These are phyloP conservation scores for Raffaelea albimanens DNA, from an alignment of 2,329 filamentous ascomycete species.

Conservation along the genomic window DNA sequence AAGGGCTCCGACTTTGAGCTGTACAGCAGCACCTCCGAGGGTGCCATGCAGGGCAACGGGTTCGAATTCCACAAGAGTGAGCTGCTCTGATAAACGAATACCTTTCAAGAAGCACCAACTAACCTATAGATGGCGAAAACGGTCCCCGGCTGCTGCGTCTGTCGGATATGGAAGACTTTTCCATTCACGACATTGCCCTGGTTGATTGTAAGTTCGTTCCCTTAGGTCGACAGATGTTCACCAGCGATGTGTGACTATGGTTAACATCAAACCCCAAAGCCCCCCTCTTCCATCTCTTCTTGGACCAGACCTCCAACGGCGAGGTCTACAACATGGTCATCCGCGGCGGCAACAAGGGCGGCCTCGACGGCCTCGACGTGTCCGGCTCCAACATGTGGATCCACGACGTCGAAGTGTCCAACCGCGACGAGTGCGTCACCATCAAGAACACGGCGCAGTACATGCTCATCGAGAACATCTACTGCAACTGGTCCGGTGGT, in stretches of 20 bases:
- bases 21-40: conserved; percentile 30
- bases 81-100: not conserved
- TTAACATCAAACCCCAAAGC: not conserved
- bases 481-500: conserved; percentile 50
- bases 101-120: not conserved
- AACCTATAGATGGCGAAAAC: conserved; percentile 12
- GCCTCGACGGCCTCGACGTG: conserved; percentile 47
- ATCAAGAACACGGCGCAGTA: conserved; percentile 36
- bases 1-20: conserved; percentile 34
- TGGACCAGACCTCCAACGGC: conserved; percentile 30
- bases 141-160: conserved; percentile 36
- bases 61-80: conserved; percentile 31
- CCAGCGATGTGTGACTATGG: too few species aligned
- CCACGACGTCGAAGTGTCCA: conserved; percentile 51
- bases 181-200: conserved; percentile 37
- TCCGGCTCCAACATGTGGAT: conserved; percentile 46
- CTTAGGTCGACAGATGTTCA: too few species aligned
- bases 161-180: conserved; percentile 32
- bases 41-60: conserved; percentile 40
- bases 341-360: conserved; percentile 37
- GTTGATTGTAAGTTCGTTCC: conserved; percentile 29
- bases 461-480: conserved; percentile 49
- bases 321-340: conserved; percentile 47
- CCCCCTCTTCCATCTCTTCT: conserved; percentile 15
- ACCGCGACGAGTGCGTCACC: conserved; percentile 44